Conservation (phyloP, 2,329 filamentous ascomycete genomes). For the Boeremia exigua region DNA sequence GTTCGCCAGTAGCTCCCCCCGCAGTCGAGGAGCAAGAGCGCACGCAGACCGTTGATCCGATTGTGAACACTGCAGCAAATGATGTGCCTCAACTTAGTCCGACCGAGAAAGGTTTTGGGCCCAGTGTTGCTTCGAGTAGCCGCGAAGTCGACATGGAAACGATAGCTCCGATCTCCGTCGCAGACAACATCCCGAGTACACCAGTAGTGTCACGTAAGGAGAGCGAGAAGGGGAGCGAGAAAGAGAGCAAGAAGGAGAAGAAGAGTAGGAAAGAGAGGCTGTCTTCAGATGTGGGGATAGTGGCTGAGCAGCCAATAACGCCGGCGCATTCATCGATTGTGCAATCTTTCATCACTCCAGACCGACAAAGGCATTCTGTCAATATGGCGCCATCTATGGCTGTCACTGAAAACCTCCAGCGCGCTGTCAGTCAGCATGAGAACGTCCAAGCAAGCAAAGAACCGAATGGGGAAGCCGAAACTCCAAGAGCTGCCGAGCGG, state of each 20-base stretch:
- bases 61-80: background rate
- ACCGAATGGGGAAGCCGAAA: background rate
- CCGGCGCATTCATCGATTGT: background rate
- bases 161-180: background rate
- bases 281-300: background rate
- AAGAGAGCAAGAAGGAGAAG: constrained; percentile 42
- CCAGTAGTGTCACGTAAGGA: constrained; percentile 28
- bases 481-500: background rate
- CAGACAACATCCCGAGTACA: constrained; percentile 16
- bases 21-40: background rate
- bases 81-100: background rate
- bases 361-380: background rate
- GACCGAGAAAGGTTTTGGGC: background rate
- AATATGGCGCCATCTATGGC: background rate
- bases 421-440: background rate
- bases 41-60: background rate
- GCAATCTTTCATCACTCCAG: background rate
- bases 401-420: background rate
- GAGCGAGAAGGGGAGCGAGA: constrained; percentile 43
- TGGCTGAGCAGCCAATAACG: background rate
- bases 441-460: background rate
- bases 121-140: background rate
- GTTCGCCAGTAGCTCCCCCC: background rate
- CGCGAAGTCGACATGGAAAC: constrained; percentile 15
- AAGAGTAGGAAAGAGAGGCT: constrained; percentile 31